Conservation (phyloP, 140 eudicot genomes). For the Anethum foeniculum region DNA sequence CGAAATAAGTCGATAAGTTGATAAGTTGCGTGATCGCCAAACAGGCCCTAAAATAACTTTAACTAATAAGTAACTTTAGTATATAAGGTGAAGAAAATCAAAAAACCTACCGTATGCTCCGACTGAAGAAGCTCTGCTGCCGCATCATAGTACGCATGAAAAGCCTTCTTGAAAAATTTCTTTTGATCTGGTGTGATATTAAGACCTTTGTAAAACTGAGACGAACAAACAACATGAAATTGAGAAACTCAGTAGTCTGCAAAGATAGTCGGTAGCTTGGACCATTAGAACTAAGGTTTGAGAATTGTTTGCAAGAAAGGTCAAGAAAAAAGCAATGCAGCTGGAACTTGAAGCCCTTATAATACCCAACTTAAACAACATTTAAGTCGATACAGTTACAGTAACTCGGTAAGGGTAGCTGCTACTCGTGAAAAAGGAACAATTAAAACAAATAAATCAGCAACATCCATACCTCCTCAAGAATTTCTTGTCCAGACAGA, state of each 20-base stretch:
- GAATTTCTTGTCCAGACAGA: conserved; percentile 66
- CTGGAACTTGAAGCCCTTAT: background rate
- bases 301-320: background rate
- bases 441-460: background rate
- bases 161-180: conserved; percentile 73
- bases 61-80: too few relatives aligned
- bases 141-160: conserved; percentile 68
- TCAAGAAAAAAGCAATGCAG: background rate
- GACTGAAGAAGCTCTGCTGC: conserved; percentile 68
- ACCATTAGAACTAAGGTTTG: background rate
- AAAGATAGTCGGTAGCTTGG: background rate
- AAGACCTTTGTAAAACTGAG: conserved; percentile 80
- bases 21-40: too few relatives aligned
- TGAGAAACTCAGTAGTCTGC: background rate
- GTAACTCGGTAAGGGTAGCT: background rate
- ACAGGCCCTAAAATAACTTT: too few relatives aligned
- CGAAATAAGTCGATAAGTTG: too few relatives aligned
- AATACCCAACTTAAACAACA: background rate
- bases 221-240: background rate
- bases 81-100: background rate
- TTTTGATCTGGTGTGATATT: conserved; percentile 74
- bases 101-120: conserved; percentile 73
- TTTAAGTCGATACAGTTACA: background rate
- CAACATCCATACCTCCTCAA: conserved; percentile 57
- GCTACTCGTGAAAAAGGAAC: background rate